Base-by-base conservation (phyloP, 2,329 filamentous ascomycete genomes). In the Alternaria solani region DNA sequence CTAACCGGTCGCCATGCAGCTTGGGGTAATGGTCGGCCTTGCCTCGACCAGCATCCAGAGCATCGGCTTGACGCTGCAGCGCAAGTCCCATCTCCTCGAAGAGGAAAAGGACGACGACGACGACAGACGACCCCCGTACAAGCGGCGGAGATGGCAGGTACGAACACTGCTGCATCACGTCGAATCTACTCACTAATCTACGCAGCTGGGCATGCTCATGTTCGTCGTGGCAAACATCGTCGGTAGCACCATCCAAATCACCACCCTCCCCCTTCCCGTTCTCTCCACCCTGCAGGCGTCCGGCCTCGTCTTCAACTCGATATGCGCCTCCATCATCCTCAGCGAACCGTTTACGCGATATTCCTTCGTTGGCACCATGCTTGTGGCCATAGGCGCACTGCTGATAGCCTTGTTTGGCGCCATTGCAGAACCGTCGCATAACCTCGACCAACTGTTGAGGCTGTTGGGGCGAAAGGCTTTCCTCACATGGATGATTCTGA, bases 81-180 rank as follows among this genome's bases (percentile, higher is more conserved):
- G 95, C 78, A 98, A 99, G 81, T 98, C 95, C 65, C 95, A 99
- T 81, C 90, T 99, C 69, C 89, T 98, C 75, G 95, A 99, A 83
- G 95, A 99, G 82, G 93, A 96, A 82, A 97, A 97, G 80, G 87
- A 88, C 52, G 83, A 85, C 30, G 90, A 92, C 77, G 88, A 95
- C 80, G 83, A 89, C 61, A 89, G 91, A 69, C 86, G 94, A 63
- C 94, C 95, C 44, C 93, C 95, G 5, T 96, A 97, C 80, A 90
- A 91, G 75, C 88, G 95, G 74, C 88, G 94, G 73, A 87, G 93
- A 85, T 99, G 95, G 95, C 95, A 97, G 86, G 83, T 87, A 67
- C 65, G 77, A 30, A 55, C 23, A 42, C 20, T 4, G 14, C 16
- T 4, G n/a, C 25, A 42, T 25, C n/a, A 46, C 20, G 25, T 32